Conservation (phyloP, 2,329 filamentous ascomycete genomes). For the Nigrospora osmanthi region DNA sequence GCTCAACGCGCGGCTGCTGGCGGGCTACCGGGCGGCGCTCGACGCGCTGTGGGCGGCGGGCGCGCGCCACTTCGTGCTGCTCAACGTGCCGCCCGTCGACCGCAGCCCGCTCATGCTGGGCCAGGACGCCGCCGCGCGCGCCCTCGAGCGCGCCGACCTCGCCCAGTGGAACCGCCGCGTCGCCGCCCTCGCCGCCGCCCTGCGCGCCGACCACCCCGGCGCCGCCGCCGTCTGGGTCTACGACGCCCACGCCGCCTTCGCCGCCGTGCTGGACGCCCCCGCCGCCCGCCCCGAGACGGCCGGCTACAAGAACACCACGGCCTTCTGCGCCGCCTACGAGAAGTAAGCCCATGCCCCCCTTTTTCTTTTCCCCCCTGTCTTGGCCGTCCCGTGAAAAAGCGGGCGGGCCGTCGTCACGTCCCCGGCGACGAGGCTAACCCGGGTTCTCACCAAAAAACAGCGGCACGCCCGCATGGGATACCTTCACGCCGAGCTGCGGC, state of each 20-base stretch:
- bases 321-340: slow-evolving; percentile 44
- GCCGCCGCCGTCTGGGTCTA: slow-evolving; percentile 44
- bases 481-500: slow-evolving; percentile 35
- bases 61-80: slow-evolving; percentile 48
- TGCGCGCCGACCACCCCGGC: slow-evolving; percentile 16
- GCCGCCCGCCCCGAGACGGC: slow-evolving; percentile 39
- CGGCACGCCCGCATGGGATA: slow-evolving; percentile 34
- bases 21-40: slow-evolving; percentile 30
- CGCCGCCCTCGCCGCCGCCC: slow-evolving; percentile 26
- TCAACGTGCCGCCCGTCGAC: slow-evolving; percentile 53
- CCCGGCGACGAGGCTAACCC: not conserved
- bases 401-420: not conserved
- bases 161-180: slow-evolving; percentile 42
- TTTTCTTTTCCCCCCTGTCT: not conserved
- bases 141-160: slow-evolving; percentile 33
- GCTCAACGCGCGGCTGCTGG: slow-evolving; percentile 31
- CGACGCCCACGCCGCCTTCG: slow-evolving; percentile 44
- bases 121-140: slow-evolving; percentile 25
- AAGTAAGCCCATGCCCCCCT: slow-evolving; percentile 31
- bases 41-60: slow-evolving; percentile 42
- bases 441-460: slow-evolving; percentile 18
- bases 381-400: slow-evolving; percentile 6
- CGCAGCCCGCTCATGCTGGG: slow-evolving; percentile 38
- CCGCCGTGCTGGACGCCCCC: slow-evolving; percentile 43
- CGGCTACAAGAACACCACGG: slow-evolving; percentile 45